Evolutionary conservation across 1,139 yeast genomes (phyloP), one percentile per base, ranked within the genome.

Genomic region (Kodamaea anthophila): DNA sequence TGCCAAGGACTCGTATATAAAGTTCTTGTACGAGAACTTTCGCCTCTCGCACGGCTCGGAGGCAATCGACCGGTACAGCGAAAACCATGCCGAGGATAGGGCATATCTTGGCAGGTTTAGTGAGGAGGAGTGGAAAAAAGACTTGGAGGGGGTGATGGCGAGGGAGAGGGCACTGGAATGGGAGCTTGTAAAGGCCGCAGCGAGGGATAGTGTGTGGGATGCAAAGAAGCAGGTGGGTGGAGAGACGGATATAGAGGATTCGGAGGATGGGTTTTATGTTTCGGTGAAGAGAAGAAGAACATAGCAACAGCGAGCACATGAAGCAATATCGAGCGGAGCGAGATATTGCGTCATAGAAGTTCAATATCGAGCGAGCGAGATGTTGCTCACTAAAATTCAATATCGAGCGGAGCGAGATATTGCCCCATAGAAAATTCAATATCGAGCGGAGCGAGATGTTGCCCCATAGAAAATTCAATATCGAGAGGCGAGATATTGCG

Each of bases 21-120:
- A 43, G 36, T 63, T 59, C 30, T 43, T 65, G 22, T 40, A 48
- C 15, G 67, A 60, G 32, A 64, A 64, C 43, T 59, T 61, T 39
- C 53, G 50, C 32, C 55, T 58, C 4, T 46, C 60, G 23, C 61
- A 62, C 38, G 68, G 69, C 3, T 44, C 49, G 13, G 62, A 58
- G 31, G 44, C 60, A 31, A 45, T 64, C 14, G 43, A 45, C 18
- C 55, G 54, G 37, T 62, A 55, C 39, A 35, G 38, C 28, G 33
- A 42, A 8, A 46, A 43, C 32, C 43, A 49, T 33, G 43, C 27
- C 9, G 38, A 33, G 2, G 44, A 44, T 11, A 15, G 32, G 6
- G 31, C 33, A 13, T 25, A 36, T n/a, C 38, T 50, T 12, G 44
- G 43, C 7, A 42, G 43, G 18, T 52, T 47, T 28, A 34, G 42